phyloP scores from a whole-genome alignment of 176 grass and related monocot species.

The Phragmites australis region DNA sequence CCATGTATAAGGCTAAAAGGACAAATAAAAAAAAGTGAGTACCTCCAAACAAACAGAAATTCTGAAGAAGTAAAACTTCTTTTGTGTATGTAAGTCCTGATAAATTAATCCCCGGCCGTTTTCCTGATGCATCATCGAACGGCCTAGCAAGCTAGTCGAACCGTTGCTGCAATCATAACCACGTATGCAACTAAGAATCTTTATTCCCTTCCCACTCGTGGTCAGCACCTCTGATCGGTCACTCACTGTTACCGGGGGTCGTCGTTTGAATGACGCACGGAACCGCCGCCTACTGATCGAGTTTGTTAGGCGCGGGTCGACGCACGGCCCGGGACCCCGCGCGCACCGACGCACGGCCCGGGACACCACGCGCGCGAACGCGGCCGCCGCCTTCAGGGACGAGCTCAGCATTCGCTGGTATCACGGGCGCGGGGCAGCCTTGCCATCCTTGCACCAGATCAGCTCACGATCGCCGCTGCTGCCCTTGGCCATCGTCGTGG shows the following conservation, averaged over 20 bases:
- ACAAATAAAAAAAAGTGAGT: too few species aligned
- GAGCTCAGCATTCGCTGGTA: too few species aligned
- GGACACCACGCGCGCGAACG: too few species aligned
- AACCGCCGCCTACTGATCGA: not conserved
- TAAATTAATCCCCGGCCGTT: not conserved
- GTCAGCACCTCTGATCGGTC: not conserved
- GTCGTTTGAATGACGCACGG: constrained; percentile 1
- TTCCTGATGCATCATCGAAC: not conserved
- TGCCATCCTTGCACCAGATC: too few species aligned
- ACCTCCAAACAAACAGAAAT: not conserved
- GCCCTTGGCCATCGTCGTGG: too few species aligned
- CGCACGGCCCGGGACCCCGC: too few species aligned
- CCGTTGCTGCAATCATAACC: not conserved
- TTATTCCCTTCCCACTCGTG: constrained; percentile 19
- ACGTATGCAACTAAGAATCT: not conserved
- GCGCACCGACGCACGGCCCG: too few species aligned
- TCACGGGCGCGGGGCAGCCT: too few species aligned
- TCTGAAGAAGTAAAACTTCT: not conserved
- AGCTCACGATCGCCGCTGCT: too few species aligned
- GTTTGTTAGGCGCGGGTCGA: too few species aligned
- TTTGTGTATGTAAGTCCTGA: not conserved
- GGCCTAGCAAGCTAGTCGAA: not conserved
- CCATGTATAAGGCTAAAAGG: too few species aligned
- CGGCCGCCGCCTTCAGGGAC: too few species aligned
- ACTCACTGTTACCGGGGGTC: not conserved